Evolutionary conservation across 768 basidiomycete genomes (phyloP), one percentile per base, ranked within the genome.

Genomic region (Exsudoporus frostii): DNA sequence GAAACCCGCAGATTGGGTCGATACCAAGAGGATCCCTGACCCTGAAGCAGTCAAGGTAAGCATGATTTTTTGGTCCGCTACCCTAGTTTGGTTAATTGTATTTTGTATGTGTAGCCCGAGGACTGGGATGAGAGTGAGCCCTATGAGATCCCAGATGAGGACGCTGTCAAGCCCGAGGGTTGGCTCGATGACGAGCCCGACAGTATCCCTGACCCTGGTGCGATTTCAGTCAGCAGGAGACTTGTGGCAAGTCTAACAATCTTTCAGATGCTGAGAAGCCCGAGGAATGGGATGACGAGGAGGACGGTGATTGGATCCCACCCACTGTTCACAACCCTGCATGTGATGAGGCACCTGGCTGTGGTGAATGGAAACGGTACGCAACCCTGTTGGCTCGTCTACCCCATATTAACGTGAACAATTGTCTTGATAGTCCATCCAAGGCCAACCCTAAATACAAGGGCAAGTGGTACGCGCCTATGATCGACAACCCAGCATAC

Each of bases 231-330:
- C 32, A n/a, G 38, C 45, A 8, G 15, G 42, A 4, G 36, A 56
- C 33, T 43, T n/a, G 24, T 19, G 15, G 43, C 27, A 36, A n/a
- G n/a, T 37, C 45, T 55, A 40, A 53, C 29, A 6, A 15, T 10
- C 30, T 4, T 60, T 3, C 52, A 84, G 90, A 92, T 59, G 83
- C 90, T 37, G 83, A 86, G 73, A 98, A 97, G 78, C 97, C 97
- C 7, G 97, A 99, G 69, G 97, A 99, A 72, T 99, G 97, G 97
- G 94, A 97, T 65, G 96, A 98, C 63, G 97, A 98, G 68, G 97
- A 98, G 70, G 96, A 99, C 62, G 97, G 97, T 70, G 96, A 98
- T 68, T 99, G 94, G 94, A 83, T 98, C 59, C 81, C 95, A 7
- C 95, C 97, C 29, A 84, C 84, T 51, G 78, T 98, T 51, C 73